Base-by-base conservation (phyloP, 495 filamentous ascomycete species). In the Penicillium cinerascens region DNA sequence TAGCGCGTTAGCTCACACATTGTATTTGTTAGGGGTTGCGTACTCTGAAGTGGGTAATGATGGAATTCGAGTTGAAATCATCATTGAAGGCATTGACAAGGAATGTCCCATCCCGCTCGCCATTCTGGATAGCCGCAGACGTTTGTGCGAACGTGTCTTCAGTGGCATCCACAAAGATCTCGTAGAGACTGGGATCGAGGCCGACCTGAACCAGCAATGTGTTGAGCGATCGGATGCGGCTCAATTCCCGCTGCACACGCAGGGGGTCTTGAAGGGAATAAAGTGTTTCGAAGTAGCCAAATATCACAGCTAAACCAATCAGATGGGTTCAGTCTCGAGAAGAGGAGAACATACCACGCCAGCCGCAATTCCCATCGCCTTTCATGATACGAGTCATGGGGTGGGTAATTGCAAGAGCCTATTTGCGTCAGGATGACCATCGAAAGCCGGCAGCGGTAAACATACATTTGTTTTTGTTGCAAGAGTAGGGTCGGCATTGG, bases 351-450 rank as follows among this genome's bases (percentile, higher is more conserved):
- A 46, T 81, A 96, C 92, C 93, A 86, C 93, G 81, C 92, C 93
- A 98, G 57, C 93, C 93, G 74, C 93, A 98, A 64, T 95, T 92
- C 35, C 93, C 93, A 73, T 98, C 93, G 18, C 93, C 92, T 66
- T 85, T 86, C 70, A 96, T 85, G 4, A 86, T 86, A 38, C 93
- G 88, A 60, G 89, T 93, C 60, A 91, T 84, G 15, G 90, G 88
- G 65, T 95, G 96, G 55, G 87, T 92, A 49, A 86, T 75, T 1
- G 88, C 87, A 43, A 98, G 78, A 25, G 84, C 80, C 92, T 97
- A 60, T 39, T 15, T 16, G 16, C 25, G 27, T 59, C 11, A 54
- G 43, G 36, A 41, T 42, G 16, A 16, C 26, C 43, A 46, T 20
- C 33, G 38, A 43, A 21, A 26, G 38, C n/a, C 17, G 20, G 21